Evolutionary conservation across 2,329 filamentous ascomycete genomes (phyloP).

Genomic region (Ascochyta fabae): DNA sequence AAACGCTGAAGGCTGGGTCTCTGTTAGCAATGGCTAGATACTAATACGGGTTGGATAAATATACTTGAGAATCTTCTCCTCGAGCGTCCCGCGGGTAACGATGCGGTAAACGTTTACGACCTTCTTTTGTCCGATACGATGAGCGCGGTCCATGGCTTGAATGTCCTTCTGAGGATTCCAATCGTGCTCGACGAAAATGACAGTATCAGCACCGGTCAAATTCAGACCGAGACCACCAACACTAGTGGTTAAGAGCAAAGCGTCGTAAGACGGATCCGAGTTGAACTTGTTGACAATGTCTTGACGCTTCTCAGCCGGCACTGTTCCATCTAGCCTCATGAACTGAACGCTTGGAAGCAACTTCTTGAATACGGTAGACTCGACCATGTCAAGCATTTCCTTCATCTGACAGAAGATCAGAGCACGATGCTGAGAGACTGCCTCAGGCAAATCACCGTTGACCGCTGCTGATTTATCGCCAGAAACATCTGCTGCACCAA

Average conservation of each 20-base stretch:
- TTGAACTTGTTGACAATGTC: slow-evolving; percentile 99
- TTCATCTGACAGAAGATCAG: slow-evolving; percentile 99
- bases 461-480: slow-evolving; percentile 54
- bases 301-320: slow-evolving; percentile 91
- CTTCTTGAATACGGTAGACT: slow-evolving; percentile 87
- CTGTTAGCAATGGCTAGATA: slow-evolving; percentile 16
- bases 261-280: slow-evolving; percentile 94
- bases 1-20: slow-evolving; percentile 84
- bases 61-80: slow-evolving; percentile 94
- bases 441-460: slow-evolving; percentile 68
- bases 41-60: slow-evolving; percentile 35
- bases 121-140: slow-evolving; percentile 99
- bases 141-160: slow-evolving; percentile 97
- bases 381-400: slow-evolving; percentile 99
- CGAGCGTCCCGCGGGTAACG: slow-evolving; percentile 91
- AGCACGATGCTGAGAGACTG: slow-evolving; percentile 93
- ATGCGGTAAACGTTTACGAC: slow-evolving; percentile 98
- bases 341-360: slow-evolving; percentile 93
- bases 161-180: slow-evolving; percentile 99
- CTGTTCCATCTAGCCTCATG: slow-evolving; percentile 89
- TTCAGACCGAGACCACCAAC: slow-evolving; percentile 95
- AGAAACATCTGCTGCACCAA: slow-evolving; percentile 66
- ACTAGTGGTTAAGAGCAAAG: slow-evolving; percentile 89
- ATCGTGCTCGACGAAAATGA: slow-evolving; percentile 99
- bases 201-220: slow-evolving; percentile 93